These are phyloP conservation scores for Hortiboletus flavorubellus DNA, from an alignment of 768 basidiomycete species.

Conservation along the genomic window DNA sequence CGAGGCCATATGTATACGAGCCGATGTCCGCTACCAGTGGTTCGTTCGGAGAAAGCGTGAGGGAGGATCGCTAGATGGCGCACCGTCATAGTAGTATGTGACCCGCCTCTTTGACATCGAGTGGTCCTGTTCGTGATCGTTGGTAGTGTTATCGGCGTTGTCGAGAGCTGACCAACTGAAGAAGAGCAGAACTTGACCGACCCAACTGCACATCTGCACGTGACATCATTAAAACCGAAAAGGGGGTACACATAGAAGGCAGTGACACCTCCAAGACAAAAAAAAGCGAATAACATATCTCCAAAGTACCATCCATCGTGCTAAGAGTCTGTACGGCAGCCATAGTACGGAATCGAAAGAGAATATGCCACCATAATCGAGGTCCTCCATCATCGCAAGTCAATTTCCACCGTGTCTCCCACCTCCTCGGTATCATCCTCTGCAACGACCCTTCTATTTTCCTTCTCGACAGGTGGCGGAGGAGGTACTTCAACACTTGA, in stretches of 20 bases:
- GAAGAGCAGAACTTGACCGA: background rate
- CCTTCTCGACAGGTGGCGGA: conserved; percentile 77
- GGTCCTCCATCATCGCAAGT: conserved; percentile 39
- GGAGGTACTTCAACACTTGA: conserved; percentile 74
- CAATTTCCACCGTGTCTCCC: conserved; percentile 75
- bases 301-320: conserved; percentile 3
- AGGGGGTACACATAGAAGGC: too few species aligned
- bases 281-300: conserved; percentile 8
- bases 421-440: conserved; percentile 67
- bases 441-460: conserved; percentile 39
- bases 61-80: conserved; percentile 15
- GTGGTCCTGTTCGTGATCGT: background rate
- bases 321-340: background rate
- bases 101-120: conserved; percentile 71
- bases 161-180: background rate
- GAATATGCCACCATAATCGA: background rate
- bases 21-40: conserved; percentile 59
- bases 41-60: conserved; percentile 1
- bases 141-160: background rate
- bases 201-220: conserved; percentile 2
- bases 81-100: conserved; percentile 78
- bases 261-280: background rate
- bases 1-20: conserved; percentile 77
- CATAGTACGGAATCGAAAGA: background rate
- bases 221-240: conserved; percentile 4